Base-by-base conservation (phyloP, 129 eudicot species). In the Heracleum sosnowskyi region DNA sequence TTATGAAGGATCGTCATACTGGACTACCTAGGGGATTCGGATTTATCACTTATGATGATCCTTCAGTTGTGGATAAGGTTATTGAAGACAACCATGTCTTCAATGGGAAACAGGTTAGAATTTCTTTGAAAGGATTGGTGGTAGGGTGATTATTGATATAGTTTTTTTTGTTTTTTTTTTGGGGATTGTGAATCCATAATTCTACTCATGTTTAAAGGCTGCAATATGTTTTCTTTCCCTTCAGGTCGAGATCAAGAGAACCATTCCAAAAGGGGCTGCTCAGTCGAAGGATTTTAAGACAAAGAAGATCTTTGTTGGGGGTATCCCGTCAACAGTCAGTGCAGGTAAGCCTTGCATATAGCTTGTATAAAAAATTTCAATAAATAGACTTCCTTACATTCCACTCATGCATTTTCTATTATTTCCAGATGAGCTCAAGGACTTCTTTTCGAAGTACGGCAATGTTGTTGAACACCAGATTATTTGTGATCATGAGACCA, bases 1-100 rank as follows among this genome's bases (percentile, higher is more conserved):
- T 83, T 15, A 83, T 83, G 86, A 83, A 83, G 68, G 86, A 83
- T 69, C 86, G 86, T 28, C 60, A 34, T 34, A 79, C 82, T 36
- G 86, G 86, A 42, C 77, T 57, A 22, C 86, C 86, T 10, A 83
- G 86, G 45, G 86, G 86, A n/a, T 83, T 83, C 37, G 86, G 86
- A 12, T 83, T 83, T 44, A 83, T 83, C 75, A 83, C 86, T 5
- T 83, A 83, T 40, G 86, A 80, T 37, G 86, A 83, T 51, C 86
- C 82, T 53, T 75, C 86, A 0, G 86, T 83, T 44, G 86, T 83
- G 13, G 86, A 83, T 66, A 64, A 46, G 63, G 86, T 83, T 51
- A 83, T 83, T 22, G 86, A 78, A 35, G 83, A 79, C 24, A 55
- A 77, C 80, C 86, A 83, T 68, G 77, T 83, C 76, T 79, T 83